Evolutionary conservation across 768 basidiomycete genomes (phyloP).

Genomic region (Hypholoma sublateritium): DNA sequence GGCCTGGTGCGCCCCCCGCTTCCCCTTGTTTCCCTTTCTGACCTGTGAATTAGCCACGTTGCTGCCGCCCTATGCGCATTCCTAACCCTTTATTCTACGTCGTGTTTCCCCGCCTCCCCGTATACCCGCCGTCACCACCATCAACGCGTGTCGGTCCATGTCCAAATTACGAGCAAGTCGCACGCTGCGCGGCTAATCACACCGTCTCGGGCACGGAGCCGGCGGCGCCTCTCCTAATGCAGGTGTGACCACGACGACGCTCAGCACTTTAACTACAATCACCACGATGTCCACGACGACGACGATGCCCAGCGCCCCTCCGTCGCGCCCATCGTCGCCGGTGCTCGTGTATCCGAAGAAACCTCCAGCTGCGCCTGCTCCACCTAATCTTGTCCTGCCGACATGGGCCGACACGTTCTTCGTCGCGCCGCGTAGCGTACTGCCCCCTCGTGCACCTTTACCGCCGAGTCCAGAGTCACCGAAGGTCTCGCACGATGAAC

Average conservation of each 20-base stretch:
- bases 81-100: too few species aligned
- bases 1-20: too few species aligned
- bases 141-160: too few species aligned
- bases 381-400: conserved; percentile 84
- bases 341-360: neutral
- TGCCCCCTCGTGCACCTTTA: conserved; percentile 9
- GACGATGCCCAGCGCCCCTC: neutral
- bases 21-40: too few species aligned
- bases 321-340: neutral
- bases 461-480: neutral
- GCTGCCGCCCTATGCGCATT: too few species aligned
- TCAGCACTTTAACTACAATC: neutral
- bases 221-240: neutral
- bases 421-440: conserved; percentile 61
- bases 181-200: neutral
- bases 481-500: conserved; percentile 21
- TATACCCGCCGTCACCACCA: too few species aligned
- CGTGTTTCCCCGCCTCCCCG: too few species aligned
- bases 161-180: neutral
- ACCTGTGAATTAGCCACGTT: too few species aligned
- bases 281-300: conserved; percentile 6
- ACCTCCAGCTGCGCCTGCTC: conserved; percentile 30
- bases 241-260: neutral
- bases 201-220: neutral
- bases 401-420: conserved; percentile 87